These are phyloP conservation scores for Thielaviopsis punctulata DNA, from an alignment of 2,329 filamentous ascomycete species.

Conservation along the genomic window DNA sequence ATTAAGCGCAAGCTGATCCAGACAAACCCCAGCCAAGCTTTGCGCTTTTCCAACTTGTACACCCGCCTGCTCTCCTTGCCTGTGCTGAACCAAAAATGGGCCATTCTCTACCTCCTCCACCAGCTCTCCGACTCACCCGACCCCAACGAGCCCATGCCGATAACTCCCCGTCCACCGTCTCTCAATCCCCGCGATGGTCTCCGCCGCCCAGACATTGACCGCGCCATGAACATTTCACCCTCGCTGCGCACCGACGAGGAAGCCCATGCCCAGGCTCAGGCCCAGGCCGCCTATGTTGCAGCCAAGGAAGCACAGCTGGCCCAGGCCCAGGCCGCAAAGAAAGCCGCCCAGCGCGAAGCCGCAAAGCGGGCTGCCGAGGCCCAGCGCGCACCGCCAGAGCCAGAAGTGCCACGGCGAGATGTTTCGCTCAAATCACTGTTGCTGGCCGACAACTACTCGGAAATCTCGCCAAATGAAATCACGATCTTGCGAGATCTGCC, in stretches of 20 bases:
- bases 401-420: slow-evolving; percentile 25
- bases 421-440: slow-evolving; percentile 40
- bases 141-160: slow-evolving; percentile 32
- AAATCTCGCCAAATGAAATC: slow-evolving; percentile 45
- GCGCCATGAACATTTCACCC: slow-evolving; percentile 20
- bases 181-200: slow-evolving; percentile 22
- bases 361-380: slow-evolving; percentile 17
- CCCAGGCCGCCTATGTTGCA: slow-evolving; percentile 26
- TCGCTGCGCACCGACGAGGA: slow-evolving; percentile 28
- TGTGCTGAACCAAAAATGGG: slow-evolving; percentile 91
- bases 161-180: slow-evolving; percentile 21
- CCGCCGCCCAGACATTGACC: slow-evolving; percentile 23
- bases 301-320: slow-evolving; percentile 23
- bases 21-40: slow-evolving; percentile 59
- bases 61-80: slow-evolving; percentile 77
- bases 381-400: slow-evolving; percentile 13
- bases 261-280: slow-evolving; percentile 18
- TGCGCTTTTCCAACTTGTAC: slow-evolving; percentile 81
- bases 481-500: slow-evolving; percentile 64
- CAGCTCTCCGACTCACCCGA: slow-evolving; percentile 56
- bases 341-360: slow-evolving; percentile 15
- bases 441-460: slow-evolving; percentile 37
- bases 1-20: slow-evolving; percentile 79
- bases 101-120: slow-evolving; percentile 80
- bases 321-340: slow-evolving; percentile 9